A percentile compares a stretch with the other conserved stretches of the same genome.
phyloP scores from a whole-genome alignment of 2,329 filamentous ascomycete genomes.

The Sclerotinia glacialis region DNA sequence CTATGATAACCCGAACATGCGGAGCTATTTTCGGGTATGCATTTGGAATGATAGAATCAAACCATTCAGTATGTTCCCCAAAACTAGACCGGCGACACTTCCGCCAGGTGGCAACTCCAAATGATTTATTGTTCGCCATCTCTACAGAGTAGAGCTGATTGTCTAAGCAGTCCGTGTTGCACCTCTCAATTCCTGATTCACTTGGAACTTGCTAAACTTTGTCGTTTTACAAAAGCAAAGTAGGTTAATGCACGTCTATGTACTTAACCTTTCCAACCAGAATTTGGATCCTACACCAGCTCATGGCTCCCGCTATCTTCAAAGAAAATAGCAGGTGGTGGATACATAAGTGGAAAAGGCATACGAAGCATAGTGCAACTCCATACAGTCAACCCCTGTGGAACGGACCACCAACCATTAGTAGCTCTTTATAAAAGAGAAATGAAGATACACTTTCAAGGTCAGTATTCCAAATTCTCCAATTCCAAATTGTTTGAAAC shows the following conservation, averaged over 20 bases:
- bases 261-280: neutral
- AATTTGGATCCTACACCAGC: too few relatives aligned
- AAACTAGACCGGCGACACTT: constrained; percentile 47
- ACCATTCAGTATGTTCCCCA: constrained; percentile 44
- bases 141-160: neutral
- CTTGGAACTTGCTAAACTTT: neutral
- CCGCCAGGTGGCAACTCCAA: constrained; percentile 49
- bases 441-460: neutral
- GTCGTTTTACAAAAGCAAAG: neutral
- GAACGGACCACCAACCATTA: neutral
- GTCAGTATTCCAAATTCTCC: neutral
- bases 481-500: neutral
- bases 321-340: neutral
- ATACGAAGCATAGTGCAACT: neutral
- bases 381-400: neutral
- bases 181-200: neutral
- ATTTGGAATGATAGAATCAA: constrained; percentile 52
- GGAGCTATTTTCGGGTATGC: constrained; percentile 44
- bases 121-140: constrained; percentile 15
- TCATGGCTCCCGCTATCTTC: too few relatives aligned
- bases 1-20: constrained; percentile 49
- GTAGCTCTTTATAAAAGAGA: neutral
- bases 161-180: neutral
- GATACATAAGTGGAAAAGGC: neutral
- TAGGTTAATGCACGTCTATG: neutral